phyloP scores from a whole-genome alignment of 805 yeast genomes.

The Suhomyces tanzawaensis region DNA sequence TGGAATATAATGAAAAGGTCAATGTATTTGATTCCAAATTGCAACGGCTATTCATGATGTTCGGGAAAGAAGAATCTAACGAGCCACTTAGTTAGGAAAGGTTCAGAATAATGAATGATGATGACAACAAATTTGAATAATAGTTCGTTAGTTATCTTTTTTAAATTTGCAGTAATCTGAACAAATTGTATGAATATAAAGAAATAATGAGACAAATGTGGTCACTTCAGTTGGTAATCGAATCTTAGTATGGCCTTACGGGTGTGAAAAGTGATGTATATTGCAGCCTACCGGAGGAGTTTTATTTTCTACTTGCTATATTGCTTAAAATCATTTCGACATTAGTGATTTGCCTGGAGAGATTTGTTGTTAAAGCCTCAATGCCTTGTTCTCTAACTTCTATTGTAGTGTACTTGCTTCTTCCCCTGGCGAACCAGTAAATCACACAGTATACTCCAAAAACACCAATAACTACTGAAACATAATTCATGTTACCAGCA shows the following conservation, averaged over 20 bases:
- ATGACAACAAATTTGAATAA: too few relatives aligned
- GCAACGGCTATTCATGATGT: slow-evolving; percentile 5
- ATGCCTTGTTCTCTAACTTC: slow-evolving; percentile 22
- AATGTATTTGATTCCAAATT: slow-evolving; percentile 4
- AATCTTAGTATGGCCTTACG: too few relatives aligned
- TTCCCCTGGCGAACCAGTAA: slow-evolving; percentile 52
- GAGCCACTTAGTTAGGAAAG: too few relatives aligned
- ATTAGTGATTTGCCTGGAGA: slow-evolving; percentile 23
- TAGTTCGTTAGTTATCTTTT: too few relatives aligned
- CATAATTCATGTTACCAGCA: slow-evolving; percentile 65
- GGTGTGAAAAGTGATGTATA: too few relatives aligned
- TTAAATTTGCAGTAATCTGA: too few relatives aligned
- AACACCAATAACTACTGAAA: slow-evolving; percentile 50
- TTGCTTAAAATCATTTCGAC: slow-evolving; percentile 23
- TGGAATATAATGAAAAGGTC: slow-evolving; percentile 1
- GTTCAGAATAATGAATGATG: too few relatives aligned
- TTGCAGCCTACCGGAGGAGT: too few relatives aligned
- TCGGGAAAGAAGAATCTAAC: not conserved
- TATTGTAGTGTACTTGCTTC: slow-evolving; percentile 16
- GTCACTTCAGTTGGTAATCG: too few relatives aligned
- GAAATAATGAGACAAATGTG: too few relatives aligned
- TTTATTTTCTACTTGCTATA: slow-evolving; percentile 12
- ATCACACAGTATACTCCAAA: slow-evolving; percentile 41
- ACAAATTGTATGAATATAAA: too few relatives aligned
- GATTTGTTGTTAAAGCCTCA: slow-evolving; percentile 20